Conservation (phyloP, 106 monocot species). For the Iris macrosiphon region DNA sequence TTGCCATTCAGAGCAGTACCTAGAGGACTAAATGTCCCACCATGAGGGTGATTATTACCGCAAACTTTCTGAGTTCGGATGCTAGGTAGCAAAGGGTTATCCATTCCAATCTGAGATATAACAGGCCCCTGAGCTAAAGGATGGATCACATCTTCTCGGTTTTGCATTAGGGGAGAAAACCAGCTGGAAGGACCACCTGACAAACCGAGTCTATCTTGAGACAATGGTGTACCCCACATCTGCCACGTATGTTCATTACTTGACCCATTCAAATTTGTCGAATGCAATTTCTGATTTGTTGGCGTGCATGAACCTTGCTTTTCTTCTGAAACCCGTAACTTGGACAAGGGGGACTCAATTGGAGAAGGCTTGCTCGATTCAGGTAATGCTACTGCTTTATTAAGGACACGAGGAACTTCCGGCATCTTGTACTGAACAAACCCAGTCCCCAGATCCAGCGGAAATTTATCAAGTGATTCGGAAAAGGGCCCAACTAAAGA, state of each 20-base stretch:
- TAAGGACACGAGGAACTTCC: conserved; percentile 24
- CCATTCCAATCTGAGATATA: conserved; percentile 18
- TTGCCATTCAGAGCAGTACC: conserved; percentile 20
- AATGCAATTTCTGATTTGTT: conserved; percentile 14
- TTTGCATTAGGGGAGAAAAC: conserved; percentile 28
- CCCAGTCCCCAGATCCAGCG: conserved; percentile 44
- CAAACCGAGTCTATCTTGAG: conserved; percentile 51
- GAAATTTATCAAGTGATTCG: conserved; percentile 66
- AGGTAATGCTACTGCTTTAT: conserved; percentile 20
- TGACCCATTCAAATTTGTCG: conserved; percentile 20
- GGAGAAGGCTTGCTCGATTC: conserved; percentile 67
- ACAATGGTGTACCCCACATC: conserved; percentile 74
- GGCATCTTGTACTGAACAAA: conserved; percentile 26
- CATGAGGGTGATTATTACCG: conserved; percentile 22
- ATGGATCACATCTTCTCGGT: conserved; percentile 24
- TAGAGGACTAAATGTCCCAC: conserved; percentile 21
- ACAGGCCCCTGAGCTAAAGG: conserved; percentile 17
- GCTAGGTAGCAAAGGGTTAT: conserved; percentile 14
- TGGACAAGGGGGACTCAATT: conserved; percentile 70
- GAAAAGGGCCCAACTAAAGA: conserved; percentile 61
- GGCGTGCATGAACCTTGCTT: conserved; percentile 18
- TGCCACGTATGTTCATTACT: conserved; percentile 56
- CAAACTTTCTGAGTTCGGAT: conserved; percentile 9
- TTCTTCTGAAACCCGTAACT: conserved; percentile 35
- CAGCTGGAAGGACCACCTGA: conserved; percentile 41